These are phyloP conservation scores for Rubia peregrina DNA, from an alignment of 305 asterid species.

Conservation along the genomic window DNA sequence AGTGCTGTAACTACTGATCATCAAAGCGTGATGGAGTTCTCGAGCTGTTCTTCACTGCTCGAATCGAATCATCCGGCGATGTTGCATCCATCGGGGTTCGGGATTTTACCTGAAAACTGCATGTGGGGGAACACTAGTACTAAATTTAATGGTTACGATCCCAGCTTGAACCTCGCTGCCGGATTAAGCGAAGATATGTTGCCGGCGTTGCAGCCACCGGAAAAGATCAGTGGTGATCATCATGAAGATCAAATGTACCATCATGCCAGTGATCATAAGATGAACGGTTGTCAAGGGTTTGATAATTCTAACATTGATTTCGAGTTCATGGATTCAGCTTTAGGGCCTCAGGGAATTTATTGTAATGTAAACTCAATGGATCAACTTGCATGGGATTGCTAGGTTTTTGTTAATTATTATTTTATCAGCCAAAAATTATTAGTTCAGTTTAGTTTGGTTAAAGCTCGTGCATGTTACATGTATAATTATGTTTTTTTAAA, in stretches of 20 bases:
- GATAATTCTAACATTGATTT: conserved; percentile 36
- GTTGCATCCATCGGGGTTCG: conserved; percentile 20
- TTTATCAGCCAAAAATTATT: conserved; percentile 1
- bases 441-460: neutral
- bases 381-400: conserved; percentile 69
- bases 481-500: neutral
- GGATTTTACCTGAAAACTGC: conserved; percentile 23
- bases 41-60: conserved; percentile 26
- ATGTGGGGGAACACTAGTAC: conserved; percentile 22
- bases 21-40: conserved; percentile 23
- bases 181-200: conserved; percentile 8
- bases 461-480: conserved; percentile 2
- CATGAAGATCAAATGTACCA: conserved; percentile 19
- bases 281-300: conserved; percentile 24
- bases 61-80: conserved; percentile 16
- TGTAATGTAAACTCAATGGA: conserved; percentile 36
- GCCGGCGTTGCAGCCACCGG: conserved; percentile 18
- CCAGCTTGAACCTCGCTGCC: conserved; percentile 2
- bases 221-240: conserved; percentile 1
- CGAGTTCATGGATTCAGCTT: conserved; percentile 50
- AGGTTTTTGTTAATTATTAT: neutral
- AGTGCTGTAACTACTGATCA: neutral
- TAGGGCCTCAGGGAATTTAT: conserved; percentile 36
- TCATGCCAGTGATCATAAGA: conserved; percentile 16
- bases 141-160: conserved; percentile 15